Evolutionary conservation across 805 yeast species (phyloP).

Genomic region (Komagataella phaffii): DNA sequence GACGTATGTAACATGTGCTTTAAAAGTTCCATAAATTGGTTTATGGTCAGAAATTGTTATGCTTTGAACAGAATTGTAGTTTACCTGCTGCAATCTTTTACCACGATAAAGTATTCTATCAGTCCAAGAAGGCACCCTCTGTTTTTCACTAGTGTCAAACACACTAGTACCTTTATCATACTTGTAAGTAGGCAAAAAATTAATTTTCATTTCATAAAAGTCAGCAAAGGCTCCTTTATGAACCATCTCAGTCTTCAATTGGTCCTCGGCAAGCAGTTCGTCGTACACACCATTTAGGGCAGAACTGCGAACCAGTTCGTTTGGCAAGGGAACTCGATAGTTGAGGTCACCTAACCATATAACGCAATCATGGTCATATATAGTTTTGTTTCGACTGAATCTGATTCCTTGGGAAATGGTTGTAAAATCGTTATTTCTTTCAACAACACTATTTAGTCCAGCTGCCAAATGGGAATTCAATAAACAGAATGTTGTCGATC

Average conservation of each 20-base stretch:
- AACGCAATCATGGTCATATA: constrained; percentile 73
- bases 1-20: constrained; percentile 49
- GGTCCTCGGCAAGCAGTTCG: constrained; percentile 58
- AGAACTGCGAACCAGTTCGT: constrained; percentile 57
- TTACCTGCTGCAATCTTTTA: constrained; percentile 33
- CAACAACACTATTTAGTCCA: constrained; percentile 69
- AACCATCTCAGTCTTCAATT: constrained; percentile 62
- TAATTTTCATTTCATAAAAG: constrained; percentile 64
- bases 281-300: constrained; percentile 30
- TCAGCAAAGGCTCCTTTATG: constrained; percentile 60
- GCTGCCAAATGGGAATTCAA: constrained; percentile 92
- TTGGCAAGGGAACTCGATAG: constrained; percentile 59
- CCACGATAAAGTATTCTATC: constrained; percentile 58
- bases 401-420: constrained; percentile 64
- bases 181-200: constrained; percentile 84
- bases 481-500: constrained; percentile 68
- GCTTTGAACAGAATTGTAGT: constrained; percentile 39
- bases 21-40: constrained; percentile 61
- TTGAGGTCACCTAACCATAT: constrained; percentile 95
- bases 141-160: constrained; percentile 87
- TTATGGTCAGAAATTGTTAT: constrained; percentile 70
- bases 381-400: constrained; percentile 64
- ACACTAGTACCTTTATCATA: constrained; percentile 71
- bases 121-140: constrained; percentile 93
- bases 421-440: constrained; percentile 75